Evolutionary conservation across 805 yeast species (phyloP), one percentile per base, ranked within the genome.

Genomic region (Candida jianshihensis): DNA sequence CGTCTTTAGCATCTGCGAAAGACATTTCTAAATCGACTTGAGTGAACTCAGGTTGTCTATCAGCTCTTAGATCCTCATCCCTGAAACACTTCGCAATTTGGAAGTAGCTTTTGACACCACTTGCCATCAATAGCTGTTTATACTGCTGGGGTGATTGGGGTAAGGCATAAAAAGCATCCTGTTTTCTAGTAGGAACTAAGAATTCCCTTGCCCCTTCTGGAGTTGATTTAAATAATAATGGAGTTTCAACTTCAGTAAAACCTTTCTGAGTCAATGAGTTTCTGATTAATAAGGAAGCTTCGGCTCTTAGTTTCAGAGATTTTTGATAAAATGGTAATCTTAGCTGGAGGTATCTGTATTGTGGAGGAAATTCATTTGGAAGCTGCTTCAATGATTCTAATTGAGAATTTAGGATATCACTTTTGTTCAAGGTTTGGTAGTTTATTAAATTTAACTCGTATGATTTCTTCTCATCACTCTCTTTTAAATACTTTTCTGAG

Each of bases 141-240:
- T 90, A 92, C 55, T 92, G 98, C 56, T 92, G 99, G 0, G 98
- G 99, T 13, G 96, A 86, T 57, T 92, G 99, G 0, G 97, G 97
- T 20, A 92, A 66, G 0, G 98, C 97, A 56, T 90, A 92, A 57
- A 84, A 82, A 19, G 66, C 61, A 3, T 61, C 59, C 2, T 62
- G 54, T 13, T 71, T 62, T 45, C 97, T 70, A 0, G 97, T 86
- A 1, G 98, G 98, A 0, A 92, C 97, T 33, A 92, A 60, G 56
- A 90, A 92, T 59, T 92, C 99, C 26, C 95, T 69, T 1, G 98
- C 98, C 13, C 98, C 98, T 59, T 92, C 98, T 0, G 98, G 98
- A 0, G 98, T 92, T 2, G 96, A 84, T 53, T 92, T 89, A 68
- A 92, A 92, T 20, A 92, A 61, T 6, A 90, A 57, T 1, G 98